Evolutionary conservation across 2,329 filamentous ascomycete genomes (phyloP).

Genomic region (Seiridium unicorne): DNA sequence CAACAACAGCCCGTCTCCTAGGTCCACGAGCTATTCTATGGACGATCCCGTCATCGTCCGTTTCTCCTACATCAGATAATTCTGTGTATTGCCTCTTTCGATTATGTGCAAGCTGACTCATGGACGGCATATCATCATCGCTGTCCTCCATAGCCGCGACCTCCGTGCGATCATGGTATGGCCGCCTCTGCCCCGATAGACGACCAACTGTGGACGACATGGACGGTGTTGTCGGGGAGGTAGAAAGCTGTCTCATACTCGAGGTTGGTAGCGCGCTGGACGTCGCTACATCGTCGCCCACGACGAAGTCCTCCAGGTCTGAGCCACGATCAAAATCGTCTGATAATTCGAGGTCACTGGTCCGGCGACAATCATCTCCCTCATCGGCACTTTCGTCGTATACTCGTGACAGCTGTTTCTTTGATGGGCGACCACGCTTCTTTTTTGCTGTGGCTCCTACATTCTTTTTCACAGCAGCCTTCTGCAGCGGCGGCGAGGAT

Average conservation of each 20-base stretch:
- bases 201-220: constrained; percentile 14
- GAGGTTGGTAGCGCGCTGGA: constrained; percentile 25
- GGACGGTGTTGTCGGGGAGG: constrained; percentile 21
- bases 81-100: neutral
- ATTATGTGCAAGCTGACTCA: constrained; percentile 24
- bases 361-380: constrained; percentile 31
- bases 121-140: constrained; percentile 23
- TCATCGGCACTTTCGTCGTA: constrained; percentile 33
- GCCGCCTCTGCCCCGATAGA: constrained; percentile 7
- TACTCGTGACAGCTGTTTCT: constrained; percentile 10
- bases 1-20: constrained; percentile 14
- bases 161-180: constrained; percentile 18
- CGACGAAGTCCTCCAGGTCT: constrained; percentile 29
- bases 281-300: constrained; percentile 27
- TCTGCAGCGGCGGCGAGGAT: constrained; percentile 3
- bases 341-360: constrained; percentile 33
- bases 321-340: constrained; percentile 31
- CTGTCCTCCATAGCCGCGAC: constrained; percentile 20
- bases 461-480: neutral
- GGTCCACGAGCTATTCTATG: constrained; percentile 8
- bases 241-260: constrained; percentile 19
- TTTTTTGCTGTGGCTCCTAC: constrained; percentile 7
- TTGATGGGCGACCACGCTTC: constrained; percentile 16
- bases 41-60: constrained; percentile 12
- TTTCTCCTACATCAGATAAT: constrained; percentile 4